These are phyloP conservation scores for Paxillus ammoniavirescens DNA, from an alignment of 768 basidiomycete species.

Conservation along the genomic window DNA sequence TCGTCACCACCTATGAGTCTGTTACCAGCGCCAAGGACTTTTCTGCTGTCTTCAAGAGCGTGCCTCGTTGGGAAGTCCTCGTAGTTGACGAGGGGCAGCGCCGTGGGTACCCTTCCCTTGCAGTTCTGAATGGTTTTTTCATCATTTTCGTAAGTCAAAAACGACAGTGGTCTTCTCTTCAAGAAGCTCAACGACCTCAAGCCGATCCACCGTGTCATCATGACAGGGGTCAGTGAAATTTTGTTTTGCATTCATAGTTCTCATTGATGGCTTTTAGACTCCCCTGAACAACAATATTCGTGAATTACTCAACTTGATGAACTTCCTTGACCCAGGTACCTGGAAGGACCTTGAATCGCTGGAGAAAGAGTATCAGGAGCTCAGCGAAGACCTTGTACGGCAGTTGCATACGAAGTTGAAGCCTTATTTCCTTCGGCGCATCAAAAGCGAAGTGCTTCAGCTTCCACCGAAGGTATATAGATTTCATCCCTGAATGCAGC, in stretches of 20 bases:
- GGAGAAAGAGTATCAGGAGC: conserved; percentile 69
- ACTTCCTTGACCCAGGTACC: conserved; percentile 80
- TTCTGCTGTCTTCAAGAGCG: conserved; percentile 67
- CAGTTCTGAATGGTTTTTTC: background rate
- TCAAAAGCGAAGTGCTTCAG: conserved; percentile 90
- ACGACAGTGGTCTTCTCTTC: conserved; percentile 75
- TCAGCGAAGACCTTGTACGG: conserved; percentile 78
- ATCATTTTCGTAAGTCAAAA: conserved; percentile 63
- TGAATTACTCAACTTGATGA: conserved; percentile 96
- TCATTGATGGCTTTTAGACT: conserved; percentile 46
- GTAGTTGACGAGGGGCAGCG: conserved; percentile 94
- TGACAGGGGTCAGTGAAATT: conserved; percentile 69
- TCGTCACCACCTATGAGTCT: conserved; percentile 93
- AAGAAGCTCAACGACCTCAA: conserved; percentile 79
- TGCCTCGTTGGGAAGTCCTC: conserved; percentile 91
- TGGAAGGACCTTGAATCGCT: conserved; percentile 77
- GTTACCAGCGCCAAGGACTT: conserved; percentile 71
- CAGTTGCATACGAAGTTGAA: conserved; percentile 75
- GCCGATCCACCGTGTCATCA: conserved; percentile 75
- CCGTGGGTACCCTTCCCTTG: conserved; percentile 46
- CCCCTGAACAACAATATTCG: conserved; percentile 97
- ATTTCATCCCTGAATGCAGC: background rate
- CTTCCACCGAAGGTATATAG: conserved; percentile 81
- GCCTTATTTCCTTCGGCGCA: conserved; percentile 90
- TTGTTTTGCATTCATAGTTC: background rate